These are phyloP conservation scores for Cornus suecica DNA, from an alignment of 148 eudicot species.

Conservation along the genomic window DNA sequence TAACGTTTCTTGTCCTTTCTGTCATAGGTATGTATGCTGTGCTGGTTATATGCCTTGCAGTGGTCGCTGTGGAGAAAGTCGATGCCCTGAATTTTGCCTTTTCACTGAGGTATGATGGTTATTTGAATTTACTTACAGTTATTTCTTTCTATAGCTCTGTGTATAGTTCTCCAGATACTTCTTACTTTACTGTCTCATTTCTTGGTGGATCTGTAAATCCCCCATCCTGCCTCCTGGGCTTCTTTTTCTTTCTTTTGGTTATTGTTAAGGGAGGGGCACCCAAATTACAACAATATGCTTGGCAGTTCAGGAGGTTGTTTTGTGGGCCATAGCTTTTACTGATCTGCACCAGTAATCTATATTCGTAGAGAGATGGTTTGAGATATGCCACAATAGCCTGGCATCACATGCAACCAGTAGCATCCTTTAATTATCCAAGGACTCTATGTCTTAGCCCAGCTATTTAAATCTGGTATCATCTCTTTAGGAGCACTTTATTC, in stretches of 20 bases:
- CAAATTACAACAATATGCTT: background rate
- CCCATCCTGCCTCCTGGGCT: background rate
- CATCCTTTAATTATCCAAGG: background rate
- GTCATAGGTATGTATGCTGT: constrained; percentile 72
- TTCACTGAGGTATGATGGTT: constrained; percentile 57
- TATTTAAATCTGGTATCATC: background rate
- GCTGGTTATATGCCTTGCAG: constrained; percentile 99
- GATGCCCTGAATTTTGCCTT: constrained; percentile 93
- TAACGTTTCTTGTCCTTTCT: constrained; percentile 15
- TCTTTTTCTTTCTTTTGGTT: background rate
- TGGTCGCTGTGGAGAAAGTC: constrained; percentile 93
- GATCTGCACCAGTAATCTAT: background rate
- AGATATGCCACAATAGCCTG: background rate
- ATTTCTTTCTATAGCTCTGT: background rate
- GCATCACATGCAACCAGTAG: background rate
- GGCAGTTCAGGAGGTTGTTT: background rate
- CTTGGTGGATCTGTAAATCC: background rate
- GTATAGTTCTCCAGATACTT: background rate
- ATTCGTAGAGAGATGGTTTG: background rate
- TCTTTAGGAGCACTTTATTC: background rate
- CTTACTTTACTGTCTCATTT: background rate
- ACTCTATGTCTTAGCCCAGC: background rate
- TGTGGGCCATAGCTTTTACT: background rate
- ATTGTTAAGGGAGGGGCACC: background rate
- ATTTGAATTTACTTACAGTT: constrained; percentile 1